Evolutionary conservation across 2,329 filamentous ascomycete genomes (phyloP).

Genomic region (Sclerotinia subarctica): DNA sequence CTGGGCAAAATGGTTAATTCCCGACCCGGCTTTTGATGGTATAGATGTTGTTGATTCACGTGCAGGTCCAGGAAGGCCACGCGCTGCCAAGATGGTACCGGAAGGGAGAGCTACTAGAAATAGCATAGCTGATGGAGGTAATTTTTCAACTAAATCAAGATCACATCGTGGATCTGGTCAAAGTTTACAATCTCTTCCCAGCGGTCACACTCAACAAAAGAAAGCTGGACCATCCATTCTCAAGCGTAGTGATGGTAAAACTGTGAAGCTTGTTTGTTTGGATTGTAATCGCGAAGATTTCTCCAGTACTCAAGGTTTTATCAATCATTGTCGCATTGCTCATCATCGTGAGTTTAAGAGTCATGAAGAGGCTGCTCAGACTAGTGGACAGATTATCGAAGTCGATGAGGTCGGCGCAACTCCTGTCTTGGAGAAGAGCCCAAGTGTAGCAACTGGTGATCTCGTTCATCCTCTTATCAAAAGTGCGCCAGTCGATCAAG

Average conservation of each 20-base stretch:
- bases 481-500: constrained; percentile 52
- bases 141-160: constrained; percentile 47
- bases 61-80: constrained; percentile 29
- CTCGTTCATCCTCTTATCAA: constrained; percentile 62
- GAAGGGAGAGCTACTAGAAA: constrained; percentile 81
- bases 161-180: constrained; percentile 58
- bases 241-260: constrained; percentile 79
- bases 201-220: constrained; percentile 69
- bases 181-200: constrained; percentile 66
- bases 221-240: constrained; percentile 79
- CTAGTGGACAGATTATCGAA: constrained; percentile 81
- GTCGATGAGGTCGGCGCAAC: constrained; percentile 55
- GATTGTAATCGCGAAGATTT: constrained; percentile 90
- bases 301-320: constrained; percentile 96
- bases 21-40: constrained; percentile 82
- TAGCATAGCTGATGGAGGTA: constrained; percentile 58
- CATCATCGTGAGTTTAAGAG: constrained; percentile 93
- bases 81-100: constrained; percentile 44
- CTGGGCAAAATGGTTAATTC: constrained; percentile 93
- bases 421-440: constrained; percentile 44
- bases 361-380: constrained; percentile 87
- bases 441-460: constrained; percentile 39
- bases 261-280: constrained; percentile 85
- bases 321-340: constrained; percentile 97
- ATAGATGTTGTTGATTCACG: constrained; percentile 46